phyloP scores from a whole-genome alignment of 169 alveolate genomes.

The Sarcocystis neurona region DNA sequence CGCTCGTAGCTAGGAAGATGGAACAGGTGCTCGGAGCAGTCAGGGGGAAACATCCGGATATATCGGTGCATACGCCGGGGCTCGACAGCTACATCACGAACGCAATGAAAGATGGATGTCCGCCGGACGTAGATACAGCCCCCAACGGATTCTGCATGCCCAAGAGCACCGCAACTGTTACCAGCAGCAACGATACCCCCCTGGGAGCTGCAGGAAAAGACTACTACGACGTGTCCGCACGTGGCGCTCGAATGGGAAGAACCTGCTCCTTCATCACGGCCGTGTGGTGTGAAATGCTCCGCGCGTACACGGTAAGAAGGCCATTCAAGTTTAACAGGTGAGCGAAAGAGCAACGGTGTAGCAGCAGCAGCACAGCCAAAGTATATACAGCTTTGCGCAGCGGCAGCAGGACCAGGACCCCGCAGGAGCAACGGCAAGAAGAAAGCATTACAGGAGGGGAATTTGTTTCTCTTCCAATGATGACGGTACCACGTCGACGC shows the following conservation, averaged over 20 bases:
- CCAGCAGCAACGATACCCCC: slow-evolving; percentile 3
- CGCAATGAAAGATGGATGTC: slow-evolving; percentile 38
- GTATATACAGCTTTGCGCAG: too few relatives aligned
- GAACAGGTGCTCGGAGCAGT: slow-evolving; percentile 83
- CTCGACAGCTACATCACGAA: slow-evolving; percentile 9
- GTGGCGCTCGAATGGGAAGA: slow-evolving; percentile 85
- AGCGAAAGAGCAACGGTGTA: too few relatives aligned
- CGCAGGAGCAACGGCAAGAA: too few relatives aligned
- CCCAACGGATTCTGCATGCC: slow-evolving; percentile 70
- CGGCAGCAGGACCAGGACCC: too few relatives aligned
- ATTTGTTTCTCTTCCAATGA: too few relatives aligned
- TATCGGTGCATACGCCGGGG: slow-evolving; percentile 35
- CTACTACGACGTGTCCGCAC: slow-evolving; percentile 78
- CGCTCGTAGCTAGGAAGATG: slow-evolving; percentile 69
- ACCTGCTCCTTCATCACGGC: slow-evolving; percentile 89
- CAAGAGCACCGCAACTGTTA: slow-evolving; percentile 52
- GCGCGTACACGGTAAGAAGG: slow-evolving; percentile 90
- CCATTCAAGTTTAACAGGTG: too few relatives aligned
- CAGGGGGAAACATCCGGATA: slow-evolving; percentile 69
- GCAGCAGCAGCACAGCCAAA: too few relatives aligned
- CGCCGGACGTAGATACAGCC: background rate
- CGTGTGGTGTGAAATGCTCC: slow-evolving; percentile 89
- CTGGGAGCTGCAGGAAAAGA: slow-evolving; percentile 73
- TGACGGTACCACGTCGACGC: too few relatives aligned
- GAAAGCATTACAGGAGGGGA: too few relatives aligned